phyloP scores from a whole-genome alignment of 2,329 filamentous ascomycete species.

The Thermothelomyces thermophilus region DNA sequence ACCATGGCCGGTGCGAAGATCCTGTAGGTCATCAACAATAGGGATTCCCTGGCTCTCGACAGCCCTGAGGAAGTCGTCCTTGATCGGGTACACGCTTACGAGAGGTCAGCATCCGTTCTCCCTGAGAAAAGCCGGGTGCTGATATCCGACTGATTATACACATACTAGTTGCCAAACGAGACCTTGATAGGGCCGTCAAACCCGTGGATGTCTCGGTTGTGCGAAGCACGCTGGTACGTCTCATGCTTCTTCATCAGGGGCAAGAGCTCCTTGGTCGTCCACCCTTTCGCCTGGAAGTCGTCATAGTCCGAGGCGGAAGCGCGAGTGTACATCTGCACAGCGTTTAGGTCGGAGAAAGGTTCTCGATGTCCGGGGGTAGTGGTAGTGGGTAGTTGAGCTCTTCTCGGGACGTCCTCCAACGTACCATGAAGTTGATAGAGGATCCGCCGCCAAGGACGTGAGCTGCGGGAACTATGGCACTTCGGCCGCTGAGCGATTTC shows the following conservation, averaged over 20 bases:
- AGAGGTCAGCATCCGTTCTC: not conserved
- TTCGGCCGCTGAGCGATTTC: slow-evolving; percentile 62
- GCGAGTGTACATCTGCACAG: slow-evolving; percentile 60
- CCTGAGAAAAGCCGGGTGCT: too few relatives aligned
- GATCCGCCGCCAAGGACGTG: slow-evolving; percentile 66
- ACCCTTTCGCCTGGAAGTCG: slow-evolving; percentile 74
- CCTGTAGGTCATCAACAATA: slow-evolving; percentile 68
- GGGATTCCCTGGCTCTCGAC: slow-evolving; percentile 50
- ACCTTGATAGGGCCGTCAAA: slow-evolving; percentile 78
- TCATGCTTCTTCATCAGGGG: slow-evolving; percentile 77
- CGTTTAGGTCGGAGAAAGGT: slow-evolving; percentile 7
- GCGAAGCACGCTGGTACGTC: slow-evolving; percentile 62
- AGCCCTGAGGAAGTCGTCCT: slow-evolving; percentile 55
- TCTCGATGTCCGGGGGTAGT: too few relatives aligned
- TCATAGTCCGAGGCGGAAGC: slow-evolving; percentile 69
- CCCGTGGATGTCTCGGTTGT: slow-evolving; percentile 64
- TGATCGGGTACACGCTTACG: slow-evolving; percentile 63
- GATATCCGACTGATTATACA: not conserved
- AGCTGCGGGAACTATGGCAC: slow-evolving; percentile 67
- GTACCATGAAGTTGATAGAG: slow-evolving; percentile 73
- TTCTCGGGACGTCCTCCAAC: too few relatives aligned
- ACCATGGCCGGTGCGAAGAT: slow-evolving; percentile 60
- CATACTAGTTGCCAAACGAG: slow-evolving; percentile 66
- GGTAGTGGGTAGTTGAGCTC: too few relatives aligned
- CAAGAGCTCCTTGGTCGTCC: slow-evolving; percentile 67